These are phyloP conservation scores for Diaporthe vexans DNA, from an alignment of 2,329 filamentous ascomycete genomes.

Conservation along the genomic window DNA sequence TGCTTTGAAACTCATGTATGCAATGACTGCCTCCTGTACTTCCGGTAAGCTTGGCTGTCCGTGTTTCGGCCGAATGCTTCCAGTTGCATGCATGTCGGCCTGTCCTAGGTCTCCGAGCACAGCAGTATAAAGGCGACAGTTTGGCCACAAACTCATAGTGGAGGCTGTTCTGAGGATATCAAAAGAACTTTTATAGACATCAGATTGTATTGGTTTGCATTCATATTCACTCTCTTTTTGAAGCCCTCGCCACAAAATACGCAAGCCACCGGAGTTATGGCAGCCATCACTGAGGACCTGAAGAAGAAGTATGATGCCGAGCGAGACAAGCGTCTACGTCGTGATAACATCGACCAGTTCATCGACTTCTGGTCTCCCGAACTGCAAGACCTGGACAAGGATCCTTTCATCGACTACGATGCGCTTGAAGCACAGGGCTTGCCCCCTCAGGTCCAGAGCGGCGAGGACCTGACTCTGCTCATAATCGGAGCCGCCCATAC, in stretches of 20 bases:
- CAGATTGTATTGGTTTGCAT: no score
- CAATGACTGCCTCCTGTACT: no score
- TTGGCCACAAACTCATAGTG: no score
- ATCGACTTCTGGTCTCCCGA: conserved; percentile 12
- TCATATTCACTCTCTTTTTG: no score
- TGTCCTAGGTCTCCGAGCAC: no score
- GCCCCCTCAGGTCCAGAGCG: neutral
- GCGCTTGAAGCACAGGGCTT: neutral
- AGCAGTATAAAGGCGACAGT: no score
- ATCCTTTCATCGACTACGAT: conserved; percentile 13
- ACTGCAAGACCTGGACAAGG: neutral
- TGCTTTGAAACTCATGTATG: no score
- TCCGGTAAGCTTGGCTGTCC: no score
- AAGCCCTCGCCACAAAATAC: neutral
- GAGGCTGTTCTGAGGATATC: no score
- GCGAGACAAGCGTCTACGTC: conserved; percentile 1
- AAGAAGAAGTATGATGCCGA: conserved; percentile 16
- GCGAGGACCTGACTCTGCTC: neutral
- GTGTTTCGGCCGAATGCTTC: no score
- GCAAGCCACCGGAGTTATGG: neutral
- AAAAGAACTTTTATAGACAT: no score
- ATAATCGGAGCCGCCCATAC: neutral
- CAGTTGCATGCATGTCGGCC: no score
- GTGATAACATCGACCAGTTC: neutral
- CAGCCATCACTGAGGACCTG: neutral